phyloP scores from a whole-genome alignment of 1,139 yeast species.

The Candida sanyaensis region DNA sequence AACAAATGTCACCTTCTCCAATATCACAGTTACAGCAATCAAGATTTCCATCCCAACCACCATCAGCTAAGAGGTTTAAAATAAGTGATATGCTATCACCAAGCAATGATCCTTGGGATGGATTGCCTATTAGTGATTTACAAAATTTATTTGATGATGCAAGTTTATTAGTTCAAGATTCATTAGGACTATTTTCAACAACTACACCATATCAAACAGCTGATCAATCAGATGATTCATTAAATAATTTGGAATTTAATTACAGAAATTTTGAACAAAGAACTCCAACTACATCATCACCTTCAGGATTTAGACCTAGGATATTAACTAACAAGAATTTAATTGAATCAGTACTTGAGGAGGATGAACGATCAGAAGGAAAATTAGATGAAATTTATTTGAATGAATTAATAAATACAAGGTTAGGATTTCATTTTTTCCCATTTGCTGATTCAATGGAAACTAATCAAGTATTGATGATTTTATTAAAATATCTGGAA shows the following conservation, averaged over 20 bases:
- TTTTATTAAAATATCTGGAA: slow-evolving; percentile 35
- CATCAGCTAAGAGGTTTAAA: slow-evolving; percentile 6
- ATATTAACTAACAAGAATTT: slow-evolving; percentile 9
- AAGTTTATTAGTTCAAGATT: slow-evolving; percentile 48
- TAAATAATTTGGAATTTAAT: background rate
- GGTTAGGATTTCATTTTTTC: slow-evolving; percentile 31
- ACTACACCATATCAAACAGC: background rate
- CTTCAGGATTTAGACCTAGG: background rate
- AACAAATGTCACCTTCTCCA: background rate
- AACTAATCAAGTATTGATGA: slow-evolving; percentile 34
- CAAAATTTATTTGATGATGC: slow-evolving; percentile 50
- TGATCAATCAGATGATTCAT: too few relatives aligned
- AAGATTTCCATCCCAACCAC: background rate
- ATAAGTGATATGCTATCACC: slow-evolving; percentile 29
- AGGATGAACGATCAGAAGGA: slow-evolving; percentile 27
- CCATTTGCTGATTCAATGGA: slow-evolving; percentile 43
- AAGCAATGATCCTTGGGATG: slow-evolving; percentile 11
- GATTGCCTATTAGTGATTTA: slow-evolving; percentile 18
- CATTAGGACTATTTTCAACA: slow-evolving; percentile 16
- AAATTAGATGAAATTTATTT: slow-evolving; percentile 37
- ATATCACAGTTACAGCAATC: background rate
- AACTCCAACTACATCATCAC: background rate
- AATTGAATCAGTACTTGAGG: slow-evolving; percentile 25
- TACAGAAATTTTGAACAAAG: background rate
- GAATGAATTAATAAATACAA: slow-evolving; percentile 28